phyloP scores from a whole-genome alignment of 1,284 basidiomycete genomes.

The Irpex lacteus region DNA sequence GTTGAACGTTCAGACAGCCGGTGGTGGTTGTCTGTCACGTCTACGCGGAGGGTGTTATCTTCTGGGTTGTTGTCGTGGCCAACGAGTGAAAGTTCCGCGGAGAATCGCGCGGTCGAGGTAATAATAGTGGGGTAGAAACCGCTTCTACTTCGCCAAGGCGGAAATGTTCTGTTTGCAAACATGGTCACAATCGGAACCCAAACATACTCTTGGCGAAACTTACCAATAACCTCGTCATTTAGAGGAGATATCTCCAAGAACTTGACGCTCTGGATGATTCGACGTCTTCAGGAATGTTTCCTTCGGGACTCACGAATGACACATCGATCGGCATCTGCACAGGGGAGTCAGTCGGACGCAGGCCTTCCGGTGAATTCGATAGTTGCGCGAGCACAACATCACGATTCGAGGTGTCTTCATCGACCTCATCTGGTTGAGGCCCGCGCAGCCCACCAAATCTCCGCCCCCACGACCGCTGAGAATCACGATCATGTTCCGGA shows the following conservation, averaged over 20 bases:
- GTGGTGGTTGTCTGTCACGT: conserved; percentile 10
- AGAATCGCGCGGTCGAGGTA: conserved; percentile 38
- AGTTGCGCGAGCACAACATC: conserved; percentile 23
- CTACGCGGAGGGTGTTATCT: conserved; percentile 8
- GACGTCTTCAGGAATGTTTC: conserved; percentile 63
- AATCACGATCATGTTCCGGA: conserved; percentile 12
- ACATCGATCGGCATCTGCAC: conserved; percentile 30
- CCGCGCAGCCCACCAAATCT: conserved; percentile 27
- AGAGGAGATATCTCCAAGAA: conserved; percentile 34
- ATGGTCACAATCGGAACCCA: conserved; percentile 2
- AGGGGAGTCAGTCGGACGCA: conserved; percentile 19
- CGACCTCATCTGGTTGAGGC: conserved; percentile 21
- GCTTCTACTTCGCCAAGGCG: conserved; percentile 54
- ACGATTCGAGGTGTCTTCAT: conserved; percentile 12
- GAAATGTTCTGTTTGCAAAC: conserved; percentile 36
- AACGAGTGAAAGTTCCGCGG: conserved; percentile 31
- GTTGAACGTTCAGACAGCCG: conserved; percentile 29
- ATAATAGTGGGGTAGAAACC: conserved; percentile 45
- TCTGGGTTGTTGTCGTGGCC: conserved; percentile 16
- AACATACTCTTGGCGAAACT: conserved; percentile 22
- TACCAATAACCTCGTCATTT: conserved; percentile 42
- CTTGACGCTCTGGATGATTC: conserved; percentile 56
- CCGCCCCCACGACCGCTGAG: conserved; percentile 29
- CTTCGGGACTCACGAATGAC: conserved; percentile 22
- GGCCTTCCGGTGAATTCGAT: conserved; percentile 20